Percentiles rank a stretch among this genome's conserved stretches.
phyloP scores from a whole-genome alignment of 2,329 filamentous ascomycete species.

The Furcasterigmium sp. region DNA sequence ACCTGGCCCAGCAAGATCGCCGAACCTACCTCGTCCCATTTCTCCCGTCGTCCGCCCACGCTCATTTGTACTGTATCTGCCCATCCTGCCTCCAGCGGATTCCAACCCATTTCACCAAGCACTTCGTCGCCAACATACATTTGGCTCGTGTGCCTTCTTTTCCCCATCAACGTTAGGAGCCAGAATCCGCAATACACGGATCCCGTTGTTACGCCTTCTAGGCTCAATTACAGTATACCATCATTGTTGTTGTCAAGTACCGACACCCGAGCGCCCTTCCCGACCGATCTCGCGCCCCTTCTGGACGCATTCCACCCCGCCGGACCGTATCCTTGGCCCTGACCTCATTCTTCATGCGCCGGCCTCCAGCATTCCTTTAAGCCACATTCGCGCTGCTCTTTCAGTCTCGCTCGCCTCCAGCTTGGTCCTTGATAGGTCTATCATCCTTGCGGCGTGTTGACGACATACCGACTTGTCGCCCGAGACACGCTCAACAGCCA shows the following conservation, averaged over 20 bases:
- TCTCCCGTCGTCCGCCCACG: neutral
- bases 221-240: no score
- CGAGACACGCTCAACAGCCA: neutral
- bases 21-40: neutral
- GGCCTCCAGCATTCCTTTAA: neutral
- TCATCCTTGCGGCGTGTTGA: neutral
- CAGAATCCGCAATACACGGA: no score
- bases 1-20: no score
- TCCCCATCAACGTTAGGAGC: no score
- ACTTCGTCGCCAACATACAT: no score
- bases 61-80: neutral
- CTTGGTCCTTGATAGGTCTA: neutral
- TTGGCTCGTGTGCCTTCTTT: no score
- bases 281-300: neutral
- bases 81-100: no score
- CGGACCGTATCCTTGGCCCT: neutral
- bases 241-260: no score
- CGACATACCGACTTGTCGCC: neutral
- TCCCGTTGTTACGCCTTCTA: no score
- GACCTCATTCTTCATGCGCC: slow-evolving; percentile 1
- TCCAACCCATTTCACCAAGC: neutral
- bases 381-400: neutral
- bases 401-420: neutral
- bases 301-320: neutral
- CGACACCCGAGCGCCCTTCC: no score